These are phyloP conservation scores for Coniochaeta sp. DNA, from an alignment of 2,329 filamentous ascomycete species.

Conservation along the genomic window DNA sequence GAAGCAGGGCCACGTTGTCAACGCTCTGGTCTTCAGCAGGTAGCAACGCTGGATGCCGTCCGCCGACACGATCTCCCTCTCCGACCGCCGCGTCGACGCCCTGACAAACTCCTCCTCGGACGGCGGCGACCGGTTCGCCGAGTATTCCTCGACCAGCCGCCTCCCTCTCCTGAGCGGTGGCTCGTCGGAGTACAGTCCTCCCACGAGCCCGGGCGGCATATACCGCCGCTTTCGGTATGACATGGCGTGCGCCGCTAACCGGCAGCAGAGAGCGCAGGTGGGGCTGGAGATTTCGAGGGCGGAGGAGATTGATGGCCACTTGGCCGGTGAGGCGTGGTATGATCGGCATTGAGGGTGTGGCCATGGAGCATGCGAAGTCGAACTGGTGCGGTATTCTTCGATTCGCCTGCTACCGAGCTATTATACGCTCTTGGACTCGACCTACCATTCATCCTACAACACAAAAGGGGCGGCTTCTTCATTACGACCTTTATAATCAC, in stretches of 20 bases:
- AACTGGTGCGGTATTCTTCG: too few relatives aligned
- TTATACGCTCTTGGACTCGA: too few relatives aligned
- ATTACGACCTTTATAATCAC: too few relatives aligned
- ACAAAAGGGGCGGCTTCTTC: too few relatives aligned
- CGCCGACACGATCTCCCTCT: background rate
- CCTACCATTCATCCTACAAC: too few relatives aligned
- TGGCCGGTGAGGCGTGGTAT: background rate
- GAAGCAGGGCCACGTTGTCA: conserved; percentile 68
- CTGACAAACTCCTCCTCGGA: background rate
- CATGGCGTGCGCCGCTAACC: background rate
- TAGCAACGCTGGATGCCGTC: conserved; percentile 20
- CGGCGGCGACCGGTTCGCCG: too few relatives aligned
- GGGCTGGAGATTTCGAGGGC: background rate
- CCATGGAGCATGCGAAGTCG: too few relatives aligned
- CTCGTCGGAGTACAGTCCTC: background rate
- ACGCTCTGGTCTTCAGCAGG: conserved; percentile 61
- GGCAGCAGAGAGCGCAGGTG: background rate
- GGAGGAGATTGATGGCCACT: background rate
- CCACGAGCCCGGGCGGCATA: background rate
- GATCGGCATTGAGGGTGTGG: background rate
- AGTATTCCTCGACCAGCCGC: background rate
- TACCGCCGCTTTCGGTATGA: background rate
- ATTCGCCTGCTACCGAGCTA: too few relatives aligned
- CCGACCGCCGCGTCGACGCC: background rate
- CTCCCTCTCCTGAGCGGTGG: too few relatives aligned